A percentile compares a stretch with the other conserved stretches of the same genome.
Conservation (phyloP, 257 asterid genomes). For the Solanum piurae region DNA sequence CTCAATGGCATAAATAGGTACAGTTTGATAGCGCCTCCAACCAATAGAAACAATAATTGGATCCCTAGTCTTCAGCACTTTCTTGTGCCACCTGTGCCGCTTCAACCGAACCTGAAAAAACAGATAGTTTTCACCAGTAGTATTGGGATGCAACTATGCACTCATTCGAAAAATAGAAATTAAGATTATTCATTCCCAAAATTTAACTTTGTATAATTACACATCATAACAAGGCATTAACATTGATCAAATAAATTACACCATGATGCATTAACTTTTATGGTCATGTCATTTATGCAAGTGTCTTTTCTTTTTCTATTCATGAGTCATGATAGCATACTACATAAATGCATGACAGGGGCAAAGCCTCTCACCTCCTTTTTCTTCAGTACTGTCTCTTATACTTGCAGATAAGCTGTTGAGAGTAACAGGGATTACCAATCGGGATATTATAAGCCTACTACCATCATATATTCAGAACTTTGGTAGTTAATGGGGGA, state of each 20-base stretch:
- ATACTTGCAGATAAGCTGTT: neutral
- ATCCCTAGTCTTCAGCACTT: conserved; percentile 91
- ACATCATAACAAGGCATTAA: neutral
- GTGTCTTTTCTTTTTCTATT: neutral
- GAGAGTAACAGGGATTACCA: neutral
- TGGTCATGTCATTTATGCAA: neutral
- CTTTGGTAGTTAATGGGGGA: neutral
- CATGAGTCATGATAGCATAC: neutral
- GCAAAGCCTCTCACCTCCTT: neutral
- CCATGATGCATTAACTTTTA: neutral
- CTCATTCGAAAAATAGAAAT: neutral
- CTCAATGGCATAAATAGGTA: conserved; percentile 85
- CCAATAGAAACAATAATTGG: conserved; percentile 94
- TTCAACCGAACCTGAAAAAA: conserved; percentile 62
- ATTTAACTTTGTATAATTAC: neutral
- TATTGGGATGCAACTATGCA: neutral
- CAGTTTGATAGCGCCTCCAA: conserved; percentile 96
- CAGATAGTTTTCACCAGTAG: neutral
- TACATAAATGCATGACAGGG: neutral
- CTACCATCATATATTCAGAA: neutral
- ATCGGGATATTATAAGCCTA: neutral
- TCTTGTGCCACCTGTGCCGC: conserved; percentile 98
- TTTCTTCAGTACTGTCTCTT: neutral
- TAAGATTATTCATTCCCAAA: neutral
- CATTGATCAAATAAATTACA: neutral